Evolutionary conservation across 192 early-diverging fungal species (phyloP).

Genomic region (Coemansia erecta): DNA sequence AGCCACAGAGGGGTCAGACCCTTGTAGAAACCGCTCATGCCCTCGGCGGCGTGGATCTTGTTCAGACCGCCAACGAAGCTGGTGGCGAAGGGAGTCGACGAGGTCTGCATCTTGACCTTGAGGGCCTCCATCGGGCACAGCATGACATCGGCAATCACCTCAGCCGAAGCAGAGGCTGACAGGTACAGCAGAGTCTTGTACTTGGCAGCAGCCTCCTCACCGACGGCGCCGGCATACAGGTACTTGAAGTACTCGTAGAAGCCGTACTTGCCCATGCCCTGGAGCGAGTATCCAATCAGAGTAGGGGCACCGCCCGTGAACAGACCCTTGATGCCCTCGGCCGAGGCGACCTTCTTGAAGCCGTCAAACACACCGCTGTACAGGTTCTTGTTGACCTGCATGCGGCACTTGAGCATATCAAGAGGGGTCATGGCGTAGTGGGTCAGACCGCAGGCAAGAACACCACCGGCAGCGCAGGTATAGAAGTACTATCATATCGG

Average conservation of each 20-base stretch:
- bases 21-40: slow-evolving; percentile 68
- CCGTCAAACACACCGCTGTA: slow-evolving; percentile 57
- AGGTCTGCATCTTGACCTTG: slow-evolving; percentile 86
- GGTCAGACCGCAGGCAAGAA: slow-evolving; percentile 66
- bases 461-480: slow-evolving; percentile 62
- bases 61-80: slow-evolving; percentile 62
- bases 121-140: slow-evolving; percentile 85
- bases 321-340: slow-evolving; percentile 70
- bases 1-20: slow-evolving; percentile 75
- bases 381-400: slow-evolving; percentile 56
- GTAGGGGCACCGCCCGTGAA: slow-evolving; percentile 79
- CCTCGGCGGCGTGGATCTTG: slow-evolving; percentile 60
- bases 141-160: slow-evolving; percentile 78
- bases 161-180: slow-evolving; percentile 73
- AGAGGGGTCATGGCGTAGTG: slow-evolving; percentile 62
- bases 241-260: slow-evolving; percentile 91
- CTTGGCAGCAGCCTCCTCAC: slow-evolving; percentile 69
- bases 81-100: slow-evolving; percentile 70
- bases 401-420: slow-evolving; percentile 59
- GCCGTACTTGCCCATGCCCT: slow-evolving; percentile 87
- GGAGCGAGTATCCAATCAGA: slow-evolving; percentile 77
- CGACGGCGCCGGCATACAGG: slow-evolving; percentile 59
- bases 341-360: slow-evolving; percentile 54
- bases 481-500: slow-evolving; percentile 56
- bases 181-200: slow-evolving; percentile 74